Evolutionary conservation across 805 yeast genomes (phyloP), one percentile per base, ranked within the genome.

Genomic region (Candida ipomoeae): DNA sequence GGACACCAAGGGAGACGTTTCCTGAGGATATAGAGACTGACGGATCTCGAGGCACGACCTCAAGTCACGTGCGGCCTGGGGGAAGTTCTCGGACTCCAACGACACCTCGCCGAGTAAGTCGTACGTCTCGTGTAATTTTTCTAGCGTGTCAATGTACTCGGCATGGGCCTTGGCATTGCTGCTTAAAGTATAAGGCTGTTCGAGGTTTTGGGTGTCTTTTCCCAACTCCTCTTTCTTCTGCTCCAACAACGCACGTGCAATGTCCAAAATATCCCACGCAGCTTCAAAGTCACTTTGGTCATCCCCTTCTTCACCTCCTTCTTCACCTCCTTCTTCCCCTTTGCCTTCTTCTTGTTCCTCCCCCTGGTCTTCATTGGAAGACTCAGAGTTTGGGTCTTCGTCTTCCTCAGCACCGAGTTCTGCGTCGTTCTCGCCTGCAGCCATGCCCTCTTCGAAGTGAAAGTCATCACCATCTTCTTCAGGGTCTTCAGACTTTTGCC

Each of bases 91-190:
- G 1, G 94, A 81, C 62, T 92, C 99, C 40, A 91, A 73, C 0
- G 96, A 85, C 8, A 91, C 86, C 63, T 92, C 97, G 32, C 98
- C 98, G 15, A 90, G 73, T 10, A 91, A 67, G 61, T 87, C 91
- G 63, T 83, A 86, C 1, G 84, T 79, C 50, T 88, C 91, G 0
- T 91, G 82, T 20, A 90, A 70, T 55, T 82, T 86, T 58, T 75
- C 71, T 50, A 75, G 69, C 23, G 75, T 55, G 29, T 61, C 63
- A 13, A 74, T 64, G 32, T 61, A 65, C 17, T 70, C 68, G 48
- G 74, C 66, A 6, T 56, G 45, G 2, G 74, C 62, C 49, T 69
- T 61, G 29, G 65, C 67, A 37, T 58, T 59, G 50, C 69, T 69
- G 6, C 66, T 44, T 34, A 61, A 51, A 36, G 71, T 58, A 50